phyloP scores from a whole-genome alignment of 139 green algal genomes.

The Mesotaenium endlicherianum region DNA sequence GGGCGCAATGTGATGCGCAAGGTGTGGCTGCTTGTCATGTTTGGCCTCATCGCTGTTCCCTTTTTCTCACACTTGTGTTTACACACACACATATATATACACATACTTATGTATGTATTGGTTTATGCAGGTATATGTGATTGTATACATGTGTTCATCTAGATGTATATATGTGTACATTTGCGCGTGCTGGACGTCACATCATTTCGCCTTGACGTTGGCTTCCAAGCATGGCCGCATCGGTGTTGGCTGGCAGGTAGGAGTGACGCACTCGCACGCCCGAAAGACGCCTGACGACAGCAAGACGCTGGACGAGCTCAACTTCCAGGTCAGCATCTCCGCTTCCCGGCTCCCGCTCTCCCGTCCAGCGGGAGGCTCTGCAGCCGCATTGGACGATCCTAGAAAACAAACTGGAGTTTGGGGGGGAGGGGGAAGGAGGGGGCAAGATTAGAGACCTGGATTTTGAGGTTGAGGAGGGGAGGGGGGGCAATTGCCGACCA shows the following conservation, averaged over 20 bases:
- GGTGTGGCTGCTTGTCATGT: conserved; percentile 53
- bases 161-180: neutral
- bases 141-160: neutral
- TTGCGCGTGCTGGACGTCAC: no score
- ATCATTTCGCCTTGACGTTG: no score
- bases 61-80: neutral
- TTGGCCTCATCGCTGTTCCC: neutral
- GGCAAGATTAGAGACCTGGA: neutral
- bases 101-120: neutral
- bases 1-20: conserved; percentile 83
- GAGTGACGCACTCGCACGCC: conserved; percentile 18
- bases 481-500: neutral
- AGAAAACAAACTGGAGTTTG: neutral
- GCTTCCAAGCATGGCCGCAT: neutral
- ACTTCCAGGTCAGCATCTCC: conserved; percentile 70
- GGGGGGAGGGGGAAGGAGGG: neutral
- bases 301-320: conserved; percentile 74
- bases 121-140: neutral
- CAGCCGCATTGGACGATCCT: neutral
- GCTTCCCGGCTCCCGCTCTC: neutral
- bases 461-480: neutral
- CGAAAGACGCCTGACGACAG: conserved; percentile 68
- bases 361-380: neutral
- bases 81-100: neutral
- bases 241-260: conserved; percentile 8